phyloP scores from a whole-genome alignment of 75 land plant species.

The Sequoiadendron giganteum region DNA sequence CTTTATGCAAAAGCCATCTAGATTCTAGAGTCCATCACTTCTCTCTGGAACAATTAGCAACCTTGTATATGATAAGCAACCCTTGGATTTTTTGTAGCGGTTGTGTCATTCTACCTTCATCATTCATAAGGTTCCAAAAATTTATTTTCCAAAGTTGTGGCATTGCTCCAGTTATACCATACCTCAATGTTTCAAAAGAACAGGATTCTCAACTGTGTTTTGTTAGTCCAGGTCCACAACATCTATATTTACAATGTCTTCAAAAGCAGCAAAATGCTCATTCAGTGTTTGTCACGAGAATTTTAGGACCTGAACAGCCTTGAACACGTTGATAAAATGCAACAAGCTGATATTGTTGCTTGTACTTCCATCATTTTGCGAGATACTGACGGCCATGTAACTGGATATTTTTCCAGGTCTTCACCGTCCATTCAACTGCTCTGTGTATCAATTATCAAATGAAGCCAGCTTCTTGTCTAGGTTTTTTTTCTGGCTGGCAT shows the following conservation, averaged over 20 bases:
- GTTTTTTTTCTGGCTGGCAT: neutral
- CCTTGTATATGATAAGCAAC: neutral
- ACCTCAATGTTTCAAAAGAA: neutral
- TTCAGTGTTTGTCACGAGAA: neutral
- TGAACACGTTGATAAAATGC: neutral
- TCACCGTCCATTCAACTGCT: neutral
- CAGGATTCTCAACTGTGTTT: neutral
- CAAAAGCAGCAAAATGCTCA: neutral
- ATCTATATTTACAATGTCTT: neutral
- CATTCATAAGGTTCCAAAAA: neutral
- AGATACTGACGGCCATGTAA: neutral
- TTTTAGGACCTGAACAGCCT: neutral
- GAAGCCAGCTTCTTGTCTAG: neutral
- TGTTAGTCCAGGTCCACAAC: neutral
- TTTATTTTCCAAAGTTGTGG: neutral
- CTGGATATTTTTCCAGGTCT: neutral
- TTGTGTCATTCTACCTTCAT: neutral
- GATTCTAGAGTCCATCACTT: neutral
- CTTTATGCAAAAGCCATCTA: neutral
- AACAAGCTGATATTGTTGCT: neutral
- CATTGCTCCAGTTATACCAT: neutral
- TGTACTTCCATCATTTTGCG: neutral
- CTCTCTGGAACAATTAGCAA: neutral
- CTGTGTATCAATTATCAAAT: neutral
- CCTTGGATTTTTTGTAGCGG: neutral